phyloP scores from a whole-genome alignment of 768 basidiomycete genomes.

The Ramaria rubella region DNA sequence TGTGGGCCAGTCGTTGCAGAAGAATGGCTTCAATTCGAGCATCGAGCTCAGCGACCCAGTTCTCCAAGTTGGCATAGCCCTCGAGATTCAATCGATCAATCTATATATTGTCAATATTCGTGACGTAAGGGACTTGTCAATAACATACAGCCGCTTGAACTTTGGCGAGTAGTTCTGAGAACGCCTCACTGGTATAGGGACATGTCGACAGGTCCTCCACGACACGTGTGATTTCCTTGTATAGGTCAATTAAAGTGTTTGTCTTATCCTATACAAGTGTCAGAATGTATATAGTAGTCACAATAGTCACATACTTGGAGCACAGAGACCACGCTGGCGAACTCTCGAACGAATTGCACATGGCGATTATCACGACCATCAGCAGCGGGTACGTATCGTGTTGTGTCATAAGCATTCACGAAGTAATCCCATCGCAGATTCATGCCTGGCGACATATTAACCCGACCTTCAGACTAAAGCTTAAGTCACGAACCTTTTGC shows the following conservation, averaged over 20 bases:
- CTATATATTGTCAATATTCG: constrained; percentile 29
- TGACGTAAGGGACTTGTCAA: not conserved
- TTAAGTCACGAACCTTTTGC: constrained; percentile 56
- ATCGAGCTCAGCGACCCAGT: constrained; percentile 81
- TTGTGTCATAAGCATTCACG: constrained; percentile 86
- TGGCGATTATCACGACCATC: constrained; percentile 84
- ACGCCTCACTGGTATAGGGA: constrained; percentile 76
- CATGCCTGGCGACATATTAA: constrained; percentile 56
- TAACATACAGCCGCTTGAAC: constrained; percentile 76
- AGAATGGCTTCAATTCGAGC: constrained; percentile 79
- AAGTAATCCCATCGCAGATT: constrained; percentile 95
- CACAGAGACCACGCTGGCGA: constrained; percentile 86
- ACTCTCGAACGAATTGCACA: constrained; percentile 90
- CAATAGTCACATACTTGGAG: constrained; percentile 53
- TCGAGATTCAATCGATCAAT: constrained; percentile 94
- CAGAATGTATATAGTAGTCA: constrained; percentile 2
- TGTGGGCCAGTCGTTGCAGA: constrained; percentile 62
- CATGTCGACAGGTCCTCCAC: constrained; percentile 88
- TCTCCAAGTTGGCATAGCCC: constrained; percentile 90
- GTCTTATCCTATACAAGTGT: constrained; percentile 69
- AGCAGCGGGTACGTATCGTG: constrained; percentile 63
- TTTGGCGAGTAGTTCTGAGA: constrained; percentile 66
- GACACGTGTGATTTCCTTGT: constrained; percentile 74
- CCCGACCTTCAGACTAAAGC: not conserved
- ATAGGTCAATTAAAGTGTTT: constrained; percentile 86